Evolutionary conservation across 371 early-diverging fungal species (phyloP).

Genomic region (Smittium culicis): DNA sequence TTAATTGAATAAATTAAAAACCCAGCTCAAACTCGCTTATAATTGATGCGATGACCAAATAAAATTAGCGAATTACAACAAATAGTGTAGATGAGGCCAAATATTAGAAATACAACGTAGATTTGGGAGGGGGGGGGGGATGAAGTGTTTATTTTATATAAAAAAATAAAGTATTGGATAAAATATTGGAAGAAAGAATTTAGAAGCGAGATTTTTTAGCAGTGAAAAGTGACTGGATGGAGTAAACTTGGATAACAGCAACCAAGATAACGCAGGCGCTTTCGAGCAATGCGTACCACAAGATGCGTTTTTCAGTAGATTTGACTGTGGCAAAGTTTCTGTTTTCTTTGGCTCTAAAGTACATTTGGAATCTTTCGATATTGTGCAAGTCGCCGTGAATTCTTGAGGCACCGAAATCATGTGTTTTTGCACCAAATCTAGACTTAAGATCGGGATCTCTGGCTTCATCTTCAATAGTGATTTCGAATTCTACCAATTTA

Average conservation of each 20-base stretch:
- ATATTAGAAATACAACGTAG: too few relatives aligned
- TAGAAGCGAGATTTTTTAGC: conserved; percentile 49
- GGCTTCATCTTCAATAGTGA: conserved; percentile 69
- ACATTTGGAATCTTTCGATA: conserved; percentile 62
- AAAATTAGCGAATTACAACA: too few relatives aligned
- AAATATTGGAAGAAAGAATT: background rate
- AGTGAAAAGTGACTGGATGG: conserved; percentile 57
- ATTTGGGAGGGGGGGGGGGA: too few relatives aligned
- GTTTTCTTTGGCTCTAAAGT: conserved; percentile 73
- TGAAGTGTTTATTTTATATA: too few relatives aligned
- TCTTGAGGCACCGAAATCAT: conserved; percentile 22
- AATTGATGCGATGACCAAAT: too few relatives aligned
- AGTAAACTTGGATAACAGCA: conserved; percentile 73
- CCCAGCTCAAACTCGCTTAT: too few relatives aligned
- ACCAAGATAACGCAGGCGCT: conserved; percentile 57
- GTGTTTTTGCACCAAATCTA: conserved; percentile 36
- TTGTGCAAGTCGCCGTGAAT: conserved; percentile 41
- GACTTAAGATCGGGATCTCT: conserved; percentile 32
- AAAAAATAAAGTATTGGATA: too few relatives aligned
- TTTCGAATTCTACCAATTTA: conserved; percentile 86
- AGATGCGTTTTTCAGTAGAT: conserved; percentile 67
- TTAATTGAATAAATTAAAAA: too few relatives aligned
- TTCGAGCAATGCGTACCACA: conserved; percentile 72
- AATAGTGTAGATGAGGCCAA: too few relatives aligned
- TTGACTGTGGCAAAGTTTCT: conserved; percentile 73